phyloP scores from a whole-genome alignment of 2,329 filamentous ascomycete species.

The Aspergillus sclerotialis region DNA sequence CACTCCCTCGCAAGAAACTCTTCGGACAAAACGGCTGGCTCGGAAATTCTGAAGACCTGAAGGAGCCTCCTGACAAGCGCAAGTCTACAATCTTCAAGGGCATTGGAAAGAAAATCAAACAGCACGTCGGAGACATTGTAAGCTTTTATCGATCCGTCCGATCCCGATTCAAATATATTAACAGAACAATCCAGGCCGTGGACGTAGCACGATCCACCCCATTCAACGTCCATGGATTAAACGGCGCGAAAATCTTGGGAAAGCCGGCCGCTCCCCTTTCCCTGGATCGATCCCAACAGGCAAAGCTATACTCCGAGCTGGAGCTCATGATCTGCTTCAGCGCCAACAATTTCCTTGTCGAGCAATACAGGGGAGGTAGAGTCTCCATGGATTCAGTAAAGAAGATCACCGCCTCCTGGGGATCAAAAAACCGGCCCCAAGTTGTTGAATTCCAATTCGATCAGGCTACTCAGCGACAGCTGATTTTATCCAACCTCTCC shows the following conservation, averaged over 20 bases:
- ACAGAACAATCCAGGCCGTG: slow-evolving; percentile 13
- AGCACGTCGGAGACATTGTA: slow-evolving; percentile 31
- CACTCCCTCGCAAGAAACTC: slow-evolving; percentile 31
- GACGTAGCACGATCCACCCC: slow-evolving; percentile 18
- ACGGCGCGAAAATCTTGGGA: slow-evolving; percentile 10
- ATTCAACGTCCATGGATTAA: slow-evolving; percentile 3
- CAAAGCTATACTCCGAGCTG: slow-evolving; percentile 39
- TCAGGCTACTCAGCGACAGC: slow-evolving; percentile 42
- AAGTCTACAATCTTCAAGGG: slow-evolving; percentile 26
- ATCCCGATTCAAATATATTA: not conserved
- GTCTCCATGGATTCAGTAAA: slow-evolving; percentile 34
- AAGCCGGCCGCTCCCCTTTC: slow-evolving; percentile 30
- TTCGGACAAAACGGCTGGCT: slow-evolving; percentile 38
- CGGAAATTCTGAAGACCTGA: slow-evolving; percentile 26
- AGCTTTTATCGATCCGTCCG: slow-evolving; percentile 7
- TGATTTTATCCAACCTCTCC: slow-evolving; percentile 41
- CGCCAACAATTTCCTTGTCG: slow-evolving; percentile 39
- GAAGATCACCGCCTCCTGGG: slow-evolving; percentile 35
- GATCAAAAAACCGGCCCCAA: slow-evolving; percentile 39
- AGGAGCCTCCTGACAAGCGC: slow-evolving; percentile 18
- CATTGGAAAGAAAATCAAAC: slow-evolving; percentile 33
- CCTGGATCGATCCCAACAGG: slow-evolving; percentile 33
- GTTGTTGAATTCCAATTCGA: slow-evolving; percentile 49
- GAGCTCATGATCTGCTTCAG: slow-evolving; percentile 40
- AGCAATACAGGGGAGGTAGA: slow-evolving; percentile 33